These are phyloP conservation scores for Ustilago tritici DNA, from an alignment of 1,284 basidiomycete species.

Conservation along the genomic window DNA sequence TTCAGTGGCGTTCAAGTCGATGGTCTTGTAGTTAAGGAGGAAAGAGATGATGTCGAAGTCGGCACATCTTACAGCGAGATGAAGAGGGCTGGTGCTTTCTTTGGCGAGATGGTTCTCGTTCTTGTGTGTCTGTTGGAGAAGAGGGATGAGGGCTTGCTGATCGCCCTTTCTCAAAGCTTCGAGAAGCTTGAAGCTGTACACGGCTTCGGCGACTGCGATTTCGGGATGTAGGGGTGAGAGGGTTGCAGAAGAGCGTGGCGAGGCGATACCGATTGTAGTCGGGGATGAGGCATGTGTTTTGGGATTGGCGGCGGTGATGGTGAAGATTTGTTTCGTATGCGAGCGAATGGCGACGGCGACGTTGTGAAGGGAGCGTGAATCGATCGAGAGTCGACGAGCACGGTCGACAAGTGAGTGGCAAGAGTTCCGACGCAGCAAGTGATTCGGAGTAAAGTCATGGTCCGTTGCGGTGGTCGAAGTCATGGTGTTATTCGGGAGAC, in stretches of 20 bases:
- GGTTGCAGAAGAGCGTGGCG: not conserved
- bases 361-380: constrained; percentile 14
- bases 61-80: constrained; percentile 87
- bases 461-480: constrained; percentile 11
- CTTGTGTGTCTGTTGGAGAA: constrained; percentile 62
- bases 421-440: constrained; percentile 18
- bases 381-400: constrained; percentile 32
- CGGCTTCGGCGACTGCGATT: constrained; percentile 47
- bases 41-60: constrained; percentile 74
- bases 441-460: not conserved
- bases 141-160: constrained; percentile 46
- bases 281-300: not conserved
- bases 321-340: not conserved
- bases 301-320: constrained; percentile 14
- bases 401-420: constrained; percentile 17
- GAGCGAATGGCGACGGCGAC: constrained; percentile 8
- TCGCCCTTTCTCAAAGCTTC: constrained; percentile 75
- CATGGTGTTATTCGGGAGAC: not conserved
- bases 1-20: constrained; percentile 64
- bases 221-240: not conserved
- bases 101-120: constrained; percentile 28
- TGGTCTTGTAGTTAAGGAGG: constrained; percentile 79
- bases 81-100: constrained; percentile 75
- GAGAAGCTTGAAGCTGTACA: constrained; percentile 79
- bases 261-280: not conserved